These are phyloP conservation scores for Porphyra umbilicalis DNA, from an alignment of 31 red algal species.

Conservation along the genomic window DNA sequence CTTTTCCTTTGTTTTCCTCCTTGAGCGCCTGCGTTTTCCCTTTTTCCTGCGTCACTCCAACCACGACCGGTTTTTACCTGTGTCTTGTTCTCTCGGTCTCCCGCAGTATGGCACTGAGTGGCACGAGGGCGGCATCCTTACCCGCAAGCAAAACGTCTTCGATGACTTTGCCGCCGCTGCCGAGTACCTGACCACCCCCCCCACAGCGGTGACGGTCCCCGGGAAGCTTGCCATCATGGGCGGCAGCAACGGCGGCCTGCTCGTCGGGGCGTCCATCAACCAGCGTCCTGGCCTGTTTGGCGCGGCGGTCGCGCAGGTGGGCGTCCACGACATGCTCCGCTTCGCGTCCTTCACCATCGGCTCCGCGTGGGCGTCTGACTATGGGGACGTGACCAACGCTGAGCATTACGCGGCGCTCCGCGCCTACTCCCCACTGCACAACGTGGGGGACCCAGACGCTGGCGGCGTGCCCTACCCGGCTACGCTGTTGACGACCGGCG, in stretches of 20 bases:
- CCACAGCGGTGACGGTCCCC: slow-evolving; percentile 30
- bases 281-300: slow-evolving; percentile 73
- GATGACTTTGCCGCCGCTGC: slow-evolving; percentile 77
- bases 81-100: too few species aligned
- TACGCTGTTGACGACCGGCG: slow-evolving; percentile 52
- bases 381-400: slow-evolving; percentile 57
- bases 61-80: background rate
- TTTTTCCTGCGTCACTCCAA: background rate
- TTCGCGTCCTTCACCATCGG: slow-evolving; percentile 79
- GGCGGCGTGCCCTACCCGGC: slow-evolving; percentile 52
- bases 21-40: background rate
- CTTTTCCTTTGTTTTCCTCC: background rate
- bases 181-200: slow-evolving; percentile 19
- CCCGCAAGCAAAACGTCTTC: slow-evolving; percentile 71
- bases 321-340: slow-evolving; percentile 64
- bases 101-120: slow-evolving; percentile 63
- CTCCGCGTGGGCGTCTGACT: slow-evolving; percentile 69
- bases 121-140: slow-evolving; percentile 75
- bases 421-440: slow-evolving; percentile 73
- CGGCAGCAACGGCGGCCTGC: slow-evolving; percentile 74
- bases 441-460: slow-evolving; percentile 57
- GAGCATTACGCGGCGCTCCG: slow-evolving; percentile 51
- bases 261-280: slow-evolving; percentile 71
- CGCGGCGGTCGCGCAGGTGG: slow-evolving; percentile 68
- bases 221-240: slow-evolving; percentile 64